phyloP scores from a whole-genome alignment of 495 filamentous ascomycete species.

The Trypethelium eluteriae region DNA sequence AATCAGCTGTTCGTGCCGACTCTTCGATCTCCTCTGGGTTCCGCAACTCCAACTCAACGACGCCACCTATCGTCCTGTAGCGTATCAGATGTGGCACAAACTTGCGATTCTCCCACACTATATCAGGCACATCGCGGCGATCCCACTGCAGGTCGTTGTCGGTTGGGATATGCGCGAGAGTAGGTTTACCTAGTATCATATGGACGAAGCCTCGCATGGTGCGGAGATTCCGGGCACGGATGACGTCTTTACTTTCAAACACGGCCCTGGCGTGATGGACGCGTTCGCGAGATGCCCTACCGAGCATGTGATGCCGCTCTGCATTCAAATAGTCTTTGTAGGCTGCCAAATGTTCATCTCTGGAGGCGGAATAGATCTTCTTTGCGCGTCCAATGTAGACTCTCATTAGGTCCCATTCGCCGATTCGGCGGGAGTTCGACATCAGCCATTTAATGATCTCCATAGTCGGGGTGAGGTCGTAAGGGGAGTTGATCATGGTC shows the following conservation, averaged over 20 bases:
- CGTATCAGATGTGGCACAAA: conserved; percentile 2
- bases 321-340: no score
- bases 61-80: conserved; percentile 16
- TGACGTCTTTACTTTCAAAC: conserved; percentile 14
- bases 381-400: not conserved
- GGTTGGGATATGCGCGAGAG: not conserved
- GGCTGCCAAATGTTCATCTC: no score
- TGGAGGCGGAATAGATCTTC: no score
- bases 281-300: not conserved
- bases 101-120: conserved; percentile 14
- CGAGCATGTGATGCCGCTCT: no score
- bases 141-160: not conserved
- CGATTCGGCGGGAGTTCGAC: conserved; percentile 12
- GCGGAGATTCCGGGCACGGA: conserved; percentile 15
- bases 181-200: conserved; percentile 18
- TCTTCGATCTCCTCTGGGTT: conserved; percentile 15
- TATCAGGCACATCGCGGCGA: conserved; percentile 12
- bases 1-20: not conserved
- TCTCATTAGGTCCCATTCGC: conserved; percentile 8
- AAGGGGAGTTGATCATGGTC: conserved; percentile 50
- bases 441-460: conserved; percentile 48
- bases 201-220: conserved; percentile 22
- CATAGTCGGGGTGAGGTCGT: conserved; percentile 49
- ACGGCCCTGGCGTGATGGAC: conserved; percentile 7
- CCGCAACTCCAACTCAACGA: conserved; percentile 20